These are phyloP conservation scores for Heimioporus punctisporus DNA, from an alignment of 1,284 basidiomycete genomes.

Conservation along the genomic window DNA sequence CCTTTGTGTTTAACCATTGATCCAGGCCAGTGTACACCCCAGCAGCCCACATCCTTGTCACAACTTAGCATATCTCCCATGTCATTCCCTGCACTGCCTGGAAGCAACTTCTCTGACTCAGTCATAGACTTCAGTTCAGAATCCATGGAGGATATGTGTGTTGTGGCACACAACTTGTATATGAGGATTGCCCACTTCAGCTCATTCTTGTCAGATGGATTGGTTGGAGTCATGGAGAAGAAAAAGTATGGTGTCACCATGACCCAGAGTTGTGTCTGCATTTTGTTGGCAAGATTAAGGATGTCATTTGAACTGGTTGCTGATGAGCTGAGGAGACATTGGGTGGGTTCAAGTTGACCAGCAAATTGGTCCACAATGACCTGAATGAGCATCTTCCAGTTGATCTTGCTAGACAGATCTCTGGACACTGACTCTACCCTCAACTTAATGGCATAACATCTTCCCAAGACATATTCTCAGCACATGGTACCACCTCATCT, in stretches of 20 bases:
- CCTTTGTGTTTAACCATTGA: not conserved
- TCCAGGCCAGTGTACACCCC: slow-evolving; percentile 28
- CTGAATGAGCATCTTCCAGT: slow-evolving; percentile 43
- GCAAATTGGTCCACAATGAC: slow-evolving; percentile 45
- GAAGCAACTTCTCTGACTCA: slow-evolving; percentile 14
- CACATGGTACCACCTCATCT: slow-evolving; percentile 17
- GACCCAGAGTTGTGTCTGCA: not conserved
- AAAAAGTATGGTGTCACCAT: slow-evolving; percentile 5
- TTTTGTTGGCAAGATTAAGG: not conserved
- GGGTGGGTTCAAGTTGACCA: slow-evolving; percentile 40
- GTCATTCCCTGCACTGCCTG: slow-evolving; percentile 33
- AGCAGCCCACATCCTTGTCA: slow-evolving; percentile 42
- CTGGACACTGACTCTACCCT: slow-evolving; percentile 23
- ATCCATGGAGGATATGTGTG: slow-evolving; percentile 33
- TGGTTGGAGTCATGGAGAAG: not conserved
- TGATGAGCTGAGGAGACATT: slow-evolving; percentile 35
- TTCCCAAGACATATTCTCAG: slow-evolving; percentile 15
- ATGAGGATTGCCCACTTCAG: slow-evolving; percentile 28
- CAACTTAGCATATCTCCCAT: slow-evolving; percentile 45
- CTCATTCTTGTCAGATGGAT: not conserved
- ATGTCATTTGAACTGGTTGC: not conserved
- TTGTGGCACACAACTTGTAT: slow-evolving; percentile 31
- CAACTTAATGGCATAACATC: slow-evolving; percentile 14
- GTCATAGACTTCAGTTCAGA: slow-evolving; percentile 1
- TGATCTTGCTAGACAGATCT: slow-evolving; percentile 36